A percentile compares a stretch with the other conserved stretches of the same genome.
Conservation (phyloP, 2,329 filamentous ascomycete genomes). For the Fusarium papillatum region DNA sequence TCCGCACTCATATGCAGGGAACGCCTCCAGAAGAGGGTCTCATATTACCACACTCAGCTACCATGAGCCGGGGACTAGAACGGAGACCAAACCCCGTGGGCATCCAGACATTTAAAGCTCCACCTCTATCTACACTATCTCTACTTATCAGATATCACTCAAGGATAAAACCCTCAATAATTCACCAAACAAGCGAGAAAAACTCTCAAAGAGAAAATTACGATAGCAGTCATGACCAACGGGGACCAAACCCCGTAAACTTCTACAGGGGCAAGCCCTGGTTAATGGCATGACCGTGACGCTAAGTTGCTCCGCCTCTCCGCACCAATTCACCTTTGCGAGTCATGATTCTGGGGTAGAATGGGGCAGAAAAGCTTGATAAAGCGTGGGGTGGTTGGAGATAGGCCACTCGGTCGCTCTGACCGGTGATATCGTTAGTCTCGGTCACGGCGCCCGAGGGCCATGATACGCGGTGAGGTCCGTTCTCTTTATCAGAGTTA, state of each 20-base stretch:
- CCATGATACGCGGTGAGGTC: background rate
- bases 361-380: background rate
- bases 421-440: background rate
- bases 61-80: background rate
- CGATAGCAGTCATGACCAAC: background rate
- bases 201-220: background rate
- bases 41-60: background rate
- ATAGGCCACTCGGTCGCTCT: background rate
- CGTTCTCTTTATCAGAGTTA: background rate
- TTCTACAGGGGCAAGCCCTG: background rate
- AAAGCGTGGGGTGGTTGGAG: background rate
- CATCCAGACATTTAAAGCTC: background rate
- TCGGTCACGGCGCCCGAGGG: background rate
- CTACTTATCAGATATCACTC: background rate
- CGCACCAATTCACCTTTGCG: background rate
- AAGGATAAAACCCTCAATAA: background rate
- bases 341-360: background rate
- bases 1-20: background rate
- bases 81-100: background rate
- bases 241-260: background rate
- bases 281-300: background rate
- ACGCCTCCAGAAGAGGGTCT: background rate
- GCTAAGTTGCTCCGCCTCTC: background rate
- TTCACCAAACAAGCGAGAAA: background rate
- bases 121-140: background rate